phyloP scores from a whole-genome alignment of 2,329 filamentous ascomycete species.

The Emericellopsis atlantica region DNA sequence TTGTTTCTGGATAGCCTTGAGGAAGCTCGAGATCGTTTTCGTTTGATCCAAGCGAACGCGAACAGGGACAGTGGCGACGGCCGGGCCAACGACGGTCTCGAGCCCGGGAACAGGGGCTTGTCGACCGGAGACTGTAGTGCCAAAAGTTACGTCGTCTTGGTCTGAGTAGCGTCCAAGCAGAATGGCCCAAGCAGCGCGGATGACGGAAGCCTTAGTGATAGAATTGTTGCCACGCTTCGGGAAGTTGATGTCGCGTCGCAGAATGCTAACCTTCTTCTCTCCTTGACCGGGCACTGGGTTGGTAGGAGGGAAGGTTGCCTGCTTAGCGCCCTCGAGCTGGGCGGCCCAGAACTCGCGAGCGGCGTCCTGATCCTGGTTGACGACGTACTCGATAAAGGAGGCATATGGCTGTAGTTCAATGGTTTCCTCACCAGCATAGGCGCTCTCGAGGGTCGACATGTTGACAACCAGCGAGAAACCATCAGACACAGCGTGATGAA shows the following conservation, averaged over 20 bases:
- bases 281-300: neutral
- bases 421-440: neutral
- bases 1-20: conserved; percentile 5
- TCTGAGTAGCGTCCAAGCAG: conserved; percentile 6
- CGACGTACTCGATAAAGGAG: conserved; percentile 26
- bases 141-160: conserved; percentile 10
- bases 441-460: conserved; percentile 1
- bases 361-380: conserved; percentile 11
- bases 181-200: conserved; percentile 4
- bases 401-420: conserved; percentile 15
- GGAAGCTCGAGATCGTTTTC: conserved; percentile 5
- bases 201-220: conserved; percentile 8
- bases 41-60: conserved; percentile 2
- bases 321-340: conserved; percentile 3
- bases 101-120: conserved; percentile 4
- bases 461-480: neutral
- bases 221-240: neutral
- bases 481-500: conserved; percentile 3
- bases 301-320: conserved; percentile 2
- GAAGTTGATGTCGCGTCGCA: neutral
- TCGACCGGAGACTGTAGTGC: conserved; percentile 10
- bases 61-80: conserved; percentile 6
- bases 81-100: conserved; percentile 5
- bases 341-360: neutral
- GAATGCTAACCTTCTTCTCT: neutral